Conservation (phyloP, 805 yeast species). For the Candida pseudoglaebosa region DNA sequence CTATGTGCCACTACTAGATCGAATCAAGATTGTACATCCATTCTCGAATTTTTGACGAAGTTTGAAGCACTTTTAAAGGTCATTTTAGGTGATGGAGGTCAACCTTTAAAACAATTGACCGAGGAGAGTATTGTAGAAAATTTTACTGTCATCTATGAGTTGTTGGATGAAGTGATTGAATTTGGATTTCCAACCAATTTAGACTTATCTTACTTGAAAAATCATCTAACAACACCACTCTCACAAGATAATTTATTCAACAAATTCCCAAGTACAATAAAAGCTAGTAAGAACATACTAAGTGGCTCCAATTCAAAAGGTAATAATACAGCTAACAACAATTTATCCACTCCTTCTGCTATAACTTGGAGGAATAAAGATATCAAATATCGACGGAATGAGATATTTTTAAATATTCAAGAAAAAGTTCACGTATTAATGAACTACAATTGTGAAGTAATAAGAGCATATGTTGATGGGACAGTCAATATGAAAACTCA, state of each 20-base stretch:
- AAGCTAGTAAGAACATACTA: slow-evolving; percentile 5
- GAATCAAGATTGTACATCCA: slow-evolving; percentile 76
- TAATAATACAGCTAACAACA: slow-evolving; percentile 5
- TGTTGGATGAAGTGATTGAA: slow-evolving; percentile 71
- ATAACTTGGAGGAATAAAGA: slow-evolving; percentile 70
- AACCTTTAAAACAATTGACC: slow-evolving; percentile 11
- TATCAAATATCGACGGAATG: slow-evolving; percentile 76
- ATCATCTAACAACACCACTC: slow-evolving; percentile 6
- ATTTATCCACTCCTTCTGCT: slow-evolving; percentile 4
- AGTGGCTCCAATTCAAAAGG: slow-evolving; percentile 4
- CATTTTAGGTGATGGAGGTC: slow-evolving; percentile 15
- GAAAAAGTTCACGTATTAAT: slow-evolving; percentile 73
- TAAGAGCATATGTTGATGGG: slow-evolving; percentile 76
- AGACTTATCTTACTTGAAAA: slow-evolving; percentile 39
- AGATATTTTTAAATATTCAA: slow-evolving; percentile 68
- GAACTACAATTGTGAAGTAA: slow-evolving; percentile 57
- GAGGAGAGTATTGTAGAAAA: slow-evolving; percentile 53
- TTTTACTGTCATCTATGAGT: slow-evolving; percentile 67
- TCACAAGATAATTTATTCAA: slow-evolving; percentile 17
- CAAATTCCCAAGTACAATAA: slow-evolving; percentile 11
- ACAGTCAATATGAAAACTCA: slow-evolving; percentile 65
- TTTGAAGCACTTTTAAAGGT: slow-evolving; percentile 50
- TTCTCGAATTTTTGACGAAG: slow-evolving; percentile 74
- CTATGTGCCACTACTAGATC: slow-evolving; percentile 85
- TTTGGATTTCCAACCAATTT: slow-evolving; percentile 74